phyloP scores from a whole-genome alignment of 768 basidiomycete species.

The Lepiota venenata region DNA sequence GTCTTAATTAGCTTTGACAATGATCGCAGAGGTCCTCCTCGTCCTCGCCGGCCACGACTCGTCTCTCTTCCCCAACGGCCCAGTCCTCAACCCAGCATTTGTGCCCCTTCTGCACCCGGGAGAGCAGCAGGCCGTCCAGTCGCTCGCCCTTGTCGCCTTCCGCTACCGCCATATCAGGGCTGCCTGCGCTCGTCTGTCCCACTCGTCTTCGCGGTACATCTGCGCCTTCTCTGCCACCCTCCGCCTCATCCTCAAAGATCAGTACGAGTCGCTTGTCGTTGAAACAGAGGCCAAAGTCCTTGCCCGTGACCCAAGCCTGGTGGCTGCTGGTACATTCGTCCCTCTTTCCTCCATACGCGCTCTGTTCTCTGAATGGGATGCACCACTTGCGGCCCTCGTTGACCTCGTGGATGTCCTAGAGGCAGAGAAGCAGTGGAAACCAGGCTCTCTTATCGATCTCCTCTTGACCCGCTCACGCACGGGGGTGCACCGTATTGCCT shows the following conservation, averaged over 20 bases:
- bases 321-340: conserved; percentile 80
- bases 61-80: conserved; percentile 67
- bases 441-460: conserved; percentile 81
- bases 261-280: conserved; percentile 78
- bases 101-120: conserved; percentile 80
- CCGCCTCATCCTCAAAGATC: conserved; percentile 67
- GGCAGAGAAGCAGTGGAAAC: conserved; percentile 54
- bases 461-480: conserved; percentile 69
- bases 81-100: conserved; percentile 61
- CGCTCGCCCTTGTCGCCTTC: conserved; percentile 69
- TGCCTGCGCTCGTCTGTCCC: conserved; percentile 46
- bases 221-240: conserved; percentile 76
- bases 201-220: conserved; percentile 70
- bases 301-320: conserved; percentile 67
- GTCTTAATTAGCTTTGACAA: conserved; percentile 22
- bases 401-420: conserved; percentile 63
- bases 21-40: conserved; percentile 89
- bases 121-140: conserved; percentile 81
- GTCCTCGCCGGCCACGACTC: conserved; percentile 87
- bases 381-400: conserved; percentile 72
- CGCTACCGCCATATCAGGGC: conserved; percentile 73
- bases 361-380: conserved; percentile 85
- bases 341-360: conserved; percentile 83
- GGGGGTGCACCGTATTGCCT: conserved; percentile 73
- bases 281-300: conserved; percentile 81